Percentiles rank a stretch among this genome's conserved stretches.
These are phyloP conservation scores for Malus fusca DNA, from an alignment of 306 rosid genomes.

Conservation along the genomic window DNA sequence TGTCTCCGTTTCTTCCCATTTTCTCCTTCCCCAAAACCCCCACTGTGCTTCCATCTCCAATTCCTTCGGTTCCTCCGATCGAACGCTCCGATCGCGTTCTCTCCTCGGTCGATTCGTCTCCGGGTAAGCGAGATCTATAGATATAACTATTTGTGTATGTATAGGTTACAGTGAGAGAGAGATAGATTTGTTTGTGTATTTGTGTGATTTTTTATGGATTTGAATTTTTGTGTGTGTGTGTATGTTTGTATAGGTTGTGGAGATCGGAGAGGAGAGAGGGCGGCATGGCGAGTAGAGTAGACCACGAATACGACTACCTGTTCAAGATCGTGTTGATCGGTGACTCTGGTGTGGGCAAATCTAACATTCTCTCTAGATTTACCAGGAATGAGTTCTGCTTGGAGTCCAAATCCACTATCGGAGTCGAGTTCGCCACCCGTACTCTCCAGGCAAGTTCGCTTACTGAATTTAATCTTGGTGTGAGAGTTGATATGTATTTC, in stretches of 20 bases:
- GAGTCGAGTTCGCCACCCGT: slow-evolving; percentile 94
- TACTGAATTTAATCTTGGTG: neutral
- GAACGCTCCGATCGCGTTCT: neutral
- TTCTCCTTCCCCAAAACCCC: slow-evolving; percentile 1
- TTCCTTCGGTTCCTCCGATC: neutral
- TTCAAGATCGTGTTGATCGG: slow-evolving; percentile 99
- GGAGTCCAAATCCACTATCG: slow-evolving; percentile 96
- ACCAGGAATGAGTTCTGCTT: slow-evolving; percentile 96
- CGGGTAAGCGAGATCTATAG: slow-evolving; percentile 38
- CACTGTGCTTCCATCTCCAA: neutral
- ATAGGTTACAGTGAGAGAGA: neutral
- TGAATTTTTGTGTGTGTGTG: slow-evolving; percentile 6
- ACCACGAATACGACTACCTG: slow-evolving; percentile 90
- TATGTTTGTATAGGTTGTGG: neutral
- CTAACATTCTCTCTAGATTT: slow-evolving; percentile 93
- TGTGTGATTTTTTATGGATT: neutral
- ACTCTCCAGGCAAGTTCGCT: slow-evolving; percentile 69
- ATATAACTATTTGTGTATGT: neutral
- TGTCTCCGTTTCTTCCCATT: slow-evolving; percentile 21
- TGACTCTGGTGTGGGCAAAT: slow-evolving; percentile 95
- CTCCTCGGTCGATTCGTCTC: slow-evolving; percentile 30
- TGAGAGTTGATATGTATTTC: neutral
- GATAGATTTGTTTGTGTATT: neutral
- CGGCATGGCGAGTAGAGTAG: slow-evolving; percentile 82
- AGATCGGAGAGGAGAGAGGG: slow-evolving; percentile 43